These are phyloP conservation scores for Ambrosia hybrid DNA, from an alignment of 140 eudicot species.

Conservation along the genomic window DNA sequence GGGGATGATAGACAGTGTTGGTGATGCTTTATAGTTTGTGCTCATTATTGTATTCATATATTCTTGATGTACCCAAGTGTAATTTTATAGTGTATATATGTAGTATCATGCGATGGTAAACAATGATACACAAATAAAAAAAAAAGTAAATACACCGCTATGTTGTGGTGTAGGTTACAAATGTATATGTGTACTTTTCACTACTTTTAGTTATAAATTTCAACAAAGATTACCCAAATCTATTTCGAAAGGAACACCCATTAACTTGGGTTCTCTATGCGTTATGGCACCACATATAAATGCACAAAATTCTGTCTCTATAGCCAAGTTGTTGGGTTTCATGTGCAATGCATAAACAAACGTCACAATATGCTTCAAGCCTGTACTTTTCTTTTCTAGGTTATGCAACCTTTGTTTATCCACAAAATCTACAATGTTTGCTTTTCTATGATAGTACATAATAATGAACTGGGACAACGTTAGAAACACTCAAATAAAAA, in stretches of 20 bases:
- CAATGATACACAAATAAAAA: not conserved
- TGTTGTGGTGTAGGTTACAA: too few species aligned
- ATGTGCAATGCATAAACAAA: constrained; percentile 33
- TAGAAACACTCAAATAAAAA: constrained; percentile 7
- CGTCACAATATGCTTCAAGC: constrained; percentile 31
- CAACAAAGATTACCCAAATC: constrained; percentile 32
- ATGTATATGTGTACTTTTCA: not conserved
- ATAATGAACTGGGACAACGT: constrained; percentile 19
- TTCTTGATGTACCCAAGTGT: too few species aligned
- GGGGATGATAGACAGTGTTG: too few species aligned
- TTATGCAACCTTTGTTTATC: constrained; percentile 30
- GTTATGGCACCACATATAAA: constrained; percentile 32
- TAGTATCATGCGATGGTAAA: not conserved
- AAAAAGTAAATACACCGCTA: not conserved
- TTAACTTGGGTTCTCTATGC: constrained; percentile 15
- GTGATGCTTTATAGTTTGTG: too few species aligned
- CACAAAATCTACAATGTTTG: constrained; percentile 18
- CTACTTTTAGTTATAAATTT: constrained; percentile 3
- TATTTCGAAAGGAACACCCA: constrained; percentile 35
- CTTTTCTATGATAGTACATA: constrained; percentile 25
- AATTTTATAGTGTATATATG: too few species aligned
- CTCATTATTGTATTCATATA: too few species aligned
- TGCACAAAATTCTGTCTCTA: constrained; percentile 38
- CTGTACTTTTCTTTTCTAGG: constrained; percentile 38
- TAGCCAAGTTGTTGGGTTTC: constrained; percentile 29